These are phyloP conservation scores for Sclerotinia nivalis DNA, from an alignment of 2,329 filamentous ascomycete genomes.

Conservation along the genomic window DNA sequence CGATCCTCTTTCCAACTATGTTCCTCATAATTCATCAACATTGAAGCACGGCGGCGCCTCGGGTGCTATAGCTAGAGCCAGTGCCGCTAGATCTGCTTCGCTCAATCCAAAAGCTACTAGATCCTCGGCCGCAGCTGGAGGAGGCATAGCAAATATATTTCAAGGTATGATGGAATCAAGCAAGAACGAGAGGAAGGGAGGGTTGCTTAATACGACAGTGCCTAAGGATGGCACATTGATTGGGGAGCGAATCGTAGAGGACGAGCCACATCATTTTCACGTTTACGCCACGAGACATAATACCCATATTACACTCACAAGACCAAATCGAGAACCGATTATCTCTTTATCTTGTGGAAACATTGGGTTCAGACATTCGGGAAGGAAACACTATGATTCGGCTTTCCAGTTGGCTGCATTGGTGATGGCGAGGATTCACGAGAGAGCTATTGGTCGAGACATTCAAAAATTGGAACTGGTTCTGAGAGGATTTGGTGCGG, in stretches of 20 bases:
- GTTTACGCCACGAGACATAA: slow-evolving; percentile 90
- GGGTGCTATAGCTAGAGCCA: background rate
- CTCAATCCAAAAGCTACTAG: slow-evolving; percentile 19
- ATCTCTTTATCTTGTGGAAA: slow-evolving; percentile 82
- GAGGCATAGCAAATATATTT: slow-evolving; percentile 2
- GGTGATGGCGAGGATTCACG: slow-evolving; percentile 79
- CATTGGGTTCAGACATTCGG: slow-evolving; percentile 84
- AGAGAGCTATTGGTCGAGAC: slow-evolving; percentile 73
- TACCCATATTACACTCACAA: slow-evolving; percentile 86
- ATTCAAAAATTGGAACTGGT: slow-evolving; percentile 79
- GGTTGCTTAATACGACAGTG: background rate
- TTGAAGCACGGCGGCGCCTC: background rate
- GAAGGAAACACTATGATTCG: slow-evolving; percentile 82
- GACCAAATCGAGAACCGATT: slow-evolving; percentile 76
- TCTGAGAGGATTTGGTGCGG: slow-evolving; percentile 80
- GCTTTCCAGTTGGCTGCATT: slow-evolving; percentile 88
- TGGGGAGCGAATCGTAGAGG: slow-evolving; percentile 40
- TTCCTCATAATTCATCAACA: background rate
- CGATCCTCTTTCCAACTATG: slow-evolving; percentile 4
- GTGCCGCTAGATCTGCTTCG: background rate
- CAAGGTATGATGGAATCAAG: background rate
- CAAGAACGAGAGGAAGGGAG: background rate
- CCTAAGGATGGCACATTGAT: slow-evolving; percentile 31
- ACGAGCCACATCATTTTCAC: slow-evolving; percentile 80
- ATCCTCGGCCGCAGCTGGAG: background rate